Conservation (phyloP, 2,329 filamentous ascomycete genomes). For the Penicillium sp. region DNA sequence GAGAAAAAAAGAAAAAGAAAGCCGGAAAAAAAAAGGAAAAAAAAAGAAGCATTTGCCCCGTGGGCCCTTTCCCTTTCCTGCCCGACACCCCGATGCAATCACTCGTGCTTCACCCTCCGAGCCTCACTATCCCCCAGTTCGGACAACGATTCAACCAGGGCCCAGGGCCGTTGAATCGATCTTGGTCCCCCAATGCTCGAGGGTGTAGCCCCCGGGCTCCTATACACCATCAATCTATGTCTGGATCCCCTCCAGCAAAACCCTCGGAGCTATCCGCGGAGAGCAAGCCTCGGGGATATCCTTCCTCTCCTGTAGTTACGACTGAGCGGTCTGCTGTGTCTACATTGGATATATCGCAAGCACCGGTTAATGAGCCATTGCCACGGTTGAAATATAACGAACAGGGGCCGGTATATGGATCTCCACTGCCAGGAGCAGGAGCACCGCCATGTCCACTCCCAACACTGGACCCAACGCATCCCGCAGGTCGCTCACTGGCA, state of each 20-base stretch:
- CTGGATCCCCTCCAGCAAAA: slow-evolving; percentile 40
- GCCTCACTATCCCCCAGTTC: slow-evolving; percentile 37
- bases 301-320: slow-evolving; percentile 17
- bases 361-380: slow-evolving; percentile 19
- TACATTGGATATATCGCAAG: slow-evolving; percentile 15
- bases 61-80: slow-evolving; percentile 15
- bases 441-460: slow-evolving; percentile 27
- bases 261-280: slow-evolving; percentile 38
- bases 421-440: slow-evolving; percentile 14
- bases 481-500: slow-evolving; percentile 26
- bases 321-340: slow-evolving; percentile 13
- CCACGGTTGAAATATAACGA: slow-evolving; percentile 20
- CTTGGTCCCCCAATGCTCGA: slow-evolving; percentile 38
- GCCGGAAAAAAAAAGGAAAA: neutral
- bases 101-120: slow-evolving; percentile 40
- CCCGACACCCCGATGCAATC: slow-evolving; percentile 40
- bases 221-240: slow-evolving; percentile 44
- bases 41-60: slow-evolving; percentile 9
- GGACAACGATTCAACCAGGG: slow-evolving; percentile 36
- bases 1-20: neutral
- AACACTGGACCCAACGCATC: slow-evolving; percentile 21
- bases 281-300: slow-evolving; percentile 31
- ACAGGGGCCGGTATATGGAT: slow-evolving; percentile 13
- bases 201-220: slow-evolving; percentile 40
- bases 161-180: slow-evolving; percentile 34